Evolutionary conservation across 805 yeast genomes (phyloP).

Genomic region (Nakazawaea siamensis): DNA sequence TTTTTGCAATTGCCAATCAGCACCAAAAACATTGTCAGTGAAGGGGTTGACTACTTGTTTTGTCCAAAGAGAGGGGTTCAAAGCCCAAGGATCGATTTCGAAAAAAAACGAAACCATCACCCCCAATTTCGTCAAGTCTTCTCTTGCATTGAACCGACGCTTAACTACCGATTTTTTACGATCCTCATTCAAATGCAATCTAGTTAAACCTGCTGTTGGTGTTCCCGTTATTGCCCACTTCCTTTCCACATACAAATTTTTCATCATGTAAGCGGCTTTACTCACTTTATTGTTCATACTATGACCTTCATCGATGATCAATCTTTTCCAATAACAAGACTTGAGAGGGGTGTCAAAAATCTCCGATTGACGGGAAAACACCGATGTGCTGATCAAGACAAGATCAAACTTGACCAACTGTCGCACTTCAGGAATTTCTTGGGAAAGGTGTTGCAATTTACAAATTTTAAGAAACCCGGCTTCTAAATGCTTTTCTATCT

Average conservation of each 20-base stretch:
- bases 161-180: conserved; percentile 34
- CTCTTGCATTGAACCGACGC: conserved; percentile 39
- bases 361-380: conserved; percentile 34
- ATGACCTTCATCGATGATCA: conserved; percentile 74
- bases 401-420: conserved; percentile 40
- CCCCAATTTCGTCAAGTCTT: conserved; percentile 49
- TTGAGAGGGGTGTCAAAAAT: conserved; percentile 27
- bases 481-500: conserved; percentile 46
- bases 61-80: conserved; percentile 39
- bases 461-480: conserved; percentile 27
- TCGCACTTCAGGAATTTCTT: conserved; percentile 21
- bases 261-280: conserved; percentile 40
- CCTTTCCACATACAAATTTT: conserved; percentile 44
- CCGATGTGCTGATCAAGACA: conserved; percentile 39
- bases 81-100: conserved; percentile 49
- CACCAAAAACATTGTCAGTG: conserved; percentile 27
- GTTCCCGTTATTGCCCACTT: conserved; percentile 75
- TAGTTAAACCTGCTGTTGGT: conserved; percentile 64
- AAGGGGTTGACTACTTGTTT: conserved; percentile 40
- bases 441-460: conserved; percentile 16
- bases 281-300: conserved; percentile 47
- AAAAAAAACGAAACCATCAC: conserved; percentile 42
- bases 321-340: conserved; percentile 53
- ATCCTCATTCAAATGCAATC: conserved; percentile 36
- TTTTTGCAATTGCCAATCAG: conserved; percentile 30